These are phyloP conservation scores for Triticum timopheevii DNA, from an alignment of 176 grass and related monocot genomes.

Conservation along the genomic window DNA sequence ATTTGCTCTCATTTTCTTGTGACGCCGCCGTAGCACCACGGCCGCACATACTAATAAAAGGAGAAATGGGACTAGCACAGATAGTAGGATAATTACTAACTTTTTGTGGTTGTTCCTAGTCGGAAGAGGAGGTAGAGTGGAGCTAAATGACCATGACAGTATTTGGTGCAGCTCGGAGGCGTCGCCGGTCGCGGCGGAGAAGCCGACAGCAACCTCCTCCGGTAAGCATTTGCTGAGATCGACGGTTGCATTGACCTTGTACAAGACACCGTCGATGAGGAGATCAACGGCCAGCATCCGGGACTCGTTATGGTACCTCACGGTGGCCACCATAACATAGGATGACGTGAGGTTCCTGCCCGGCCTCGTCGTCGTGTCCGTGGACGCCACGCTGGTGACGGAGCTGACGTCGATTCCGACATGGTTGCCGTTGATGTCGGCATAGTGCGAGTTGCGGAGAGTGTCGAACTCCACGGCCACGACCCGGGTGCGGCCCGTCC, in stretches of 20 bases:
- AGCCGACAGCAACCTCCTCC: constrained; percentile 29
- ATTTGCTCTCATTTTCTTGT: too few species aligned
- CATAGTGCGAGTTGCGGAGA: background rate
- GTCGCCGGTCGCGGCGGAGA: constrained; percentile 13
- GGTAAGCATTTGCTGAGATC: constrained; percentile 22
- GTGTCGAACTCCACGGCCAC: constrained; percentile 59
- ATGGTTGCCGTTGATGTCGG: background rate
- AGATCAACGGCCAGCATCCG: constrained; percentile 2
- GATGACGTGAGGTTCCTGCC: background rate
- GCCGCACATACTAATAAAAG: too few species aligned
- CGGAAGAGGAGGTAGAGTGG: background rate
- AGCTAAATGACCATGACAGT: background rate
- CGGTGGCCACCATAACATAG: background rate
- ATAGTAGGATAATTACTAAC: too few species aligned
- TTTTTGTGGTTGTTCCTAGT: too few species aligned
- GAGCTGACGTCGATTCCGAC: constrained; percentile 23
- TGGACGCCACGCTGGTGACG: background rate
- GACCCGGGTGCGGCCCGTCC: background rate
- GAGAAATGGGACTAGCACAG: too few species aligned
- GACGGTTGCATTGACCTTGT: background rate
- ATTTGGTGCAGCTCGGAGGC: background rate
- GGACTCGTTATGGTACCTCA: constrained; percentile 11
- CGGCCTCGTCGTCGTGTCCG: background rate
- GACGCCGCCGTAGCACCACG: too few species aligned
- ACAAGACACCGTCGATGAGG: background rate